Evolutionary conservation across 768 basidiomycete species (phyloP).

Genomic region (Russula sp.): DNA sequence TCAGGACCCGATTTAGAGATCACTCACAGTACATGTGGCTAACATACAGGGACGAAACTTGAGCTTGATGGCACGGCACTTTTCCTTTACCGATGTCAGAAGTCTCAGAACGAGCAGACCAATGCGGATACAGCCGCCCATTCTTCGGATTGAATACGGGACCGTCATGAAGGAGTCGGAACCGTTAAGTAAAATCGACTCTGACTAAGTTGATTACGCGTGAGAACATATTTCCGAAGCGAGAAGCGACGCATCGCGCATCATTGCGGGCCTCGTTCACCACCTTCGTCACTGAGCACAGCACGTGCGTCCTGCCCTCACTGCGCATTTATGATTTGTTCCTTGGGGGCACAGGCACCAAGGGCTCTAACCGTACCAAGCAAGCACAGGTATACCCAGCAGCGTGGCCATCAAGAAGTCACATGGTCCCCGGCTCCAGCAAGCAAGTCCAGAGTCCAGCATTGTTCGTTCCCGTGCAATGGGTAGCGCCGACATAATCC

Average conservation of each 20-base stretch:
- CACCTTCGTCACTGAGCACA: no score
- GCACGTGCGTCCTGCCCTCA: conserved; percentile 16
- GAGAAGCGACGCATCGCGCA: neutral
- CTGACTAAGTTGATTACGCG: neutral
- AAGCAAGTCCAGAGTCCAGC: no score
- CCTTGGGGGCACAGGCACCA: neutral
- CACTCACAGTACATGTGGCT: neutral
- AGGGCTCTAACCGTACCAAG: conserved; percentile 20
- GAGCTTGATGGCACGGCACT: neutral
- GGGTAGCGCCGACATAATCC: neutral
- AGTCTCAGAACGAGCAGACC: neutral
- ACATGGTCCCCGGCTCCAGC: neutral
- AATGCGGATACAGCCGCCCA: neutral
- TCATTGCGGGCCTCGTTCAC: no score
- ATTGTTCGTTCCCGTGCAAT: neutral
- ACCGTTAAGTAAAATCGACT: neutral
- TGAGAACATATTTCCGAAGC: conserved; percentile 7
- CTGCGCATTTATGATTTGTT: neutral
- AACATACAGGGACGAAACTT: no score
- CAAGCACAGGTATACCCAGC: neutral
- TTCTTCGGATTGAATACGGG: neutral
- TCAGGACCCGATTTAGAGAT: neutral
- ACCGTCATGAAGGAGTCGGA: neutral
- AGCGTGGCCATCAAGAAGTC: neutral
- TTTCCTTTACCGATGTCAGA: neutral